Base-by-base conservation (phyloP, 164 flowering plant species). In the Annona squamosa region DNA sequence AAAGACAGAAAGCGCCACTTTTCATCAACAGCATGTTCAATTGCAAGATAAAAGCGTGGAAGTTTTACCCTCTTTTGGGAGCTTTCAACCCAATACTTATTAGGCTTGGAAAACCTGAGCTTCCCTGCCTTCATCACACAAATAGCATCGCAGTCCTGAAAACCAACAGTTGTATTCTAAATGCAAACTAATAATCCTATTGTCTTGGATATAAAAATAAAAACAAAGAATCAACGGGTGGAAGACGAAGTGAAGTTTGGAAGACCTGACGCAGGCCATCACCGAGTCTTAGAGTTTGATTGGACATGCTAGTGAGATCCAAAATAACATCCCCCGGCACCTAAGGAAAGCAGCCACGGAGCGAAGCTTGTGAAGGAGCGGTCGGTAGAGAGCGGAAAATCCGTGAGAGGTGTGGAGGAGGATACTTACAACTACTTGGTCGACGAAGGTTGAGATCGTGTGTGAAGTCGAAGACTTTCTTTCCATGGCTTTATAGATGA, bases 41-140 rank as follows among this genome's bases (percentile, higher is more conserved):
- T 16, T 17, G 18, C 1, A 59, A 63, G 46, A 9, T 63, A 44
- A 43, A 12, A n/a, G 41, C 37, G 17, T 19, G 10, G 46, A 12
- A 82, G 93, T 75, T 52, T 52, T 75, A 93, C 99, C 86, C 97
- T 88, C 79, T 96, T 96, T 65, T 91, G 93, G 26, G 98, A 91
- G 84, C 84, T 92, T 80, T 95, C 98, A 69, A 95, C 97, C 99
- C 99, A 95, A 74, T 93, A 93, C 74, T 91, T 95, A 73, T 90
- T 93, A 56, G 97, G 98, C 81, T 90, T 95, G 4, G 89, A 77
- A 70, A 87, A 90, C 74, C 86, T 90, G 71, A 95, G 75, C 73
- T 69, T 87, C 62, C 99, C 97, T 61, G 94, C 86, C 74, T 87
- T 90, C 76, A 80, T 82, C 57, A 85, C 99, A 75, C 86, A 68